phyloP scores from a whole-genome alignment of 202 grass and related monocot genomes.

The Tripidium arundinaceum region DNA sequence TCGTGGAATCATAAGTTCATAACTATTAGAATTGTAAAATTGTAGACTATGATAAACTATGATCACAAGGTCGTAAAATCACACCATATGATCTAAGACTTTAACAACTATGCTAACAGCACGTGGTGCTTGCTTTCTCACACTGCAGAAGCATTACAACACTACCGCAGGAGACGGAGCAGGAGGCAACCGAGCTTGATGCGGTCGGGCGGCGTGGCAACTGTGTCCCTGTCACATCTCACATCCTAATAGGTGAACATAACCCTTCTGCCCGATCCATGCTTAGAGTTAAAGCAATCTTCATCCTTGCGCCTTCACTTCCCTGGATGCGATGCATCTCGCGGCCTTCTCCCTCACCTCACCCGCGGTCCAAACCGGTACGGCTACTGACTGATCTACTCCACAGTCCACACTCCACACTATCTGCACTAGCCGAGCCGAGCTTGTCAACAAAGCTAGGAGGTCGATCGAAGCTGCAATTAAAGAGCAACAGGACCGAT shows the following conservation, averaged over 20 bases:
- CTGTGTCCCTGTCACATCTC: background rate
- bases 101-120: background rate
- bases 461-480: background rate
- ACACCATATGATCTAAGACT: too few species aligned
- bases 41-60: background rate
- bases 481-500: too few species aligned
- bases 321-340: background rate
- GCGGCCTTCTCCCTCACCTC: background rate
- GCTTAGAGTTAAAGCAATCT: constrained; percentile 26
- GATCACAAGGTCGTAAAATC: too few species aligned
- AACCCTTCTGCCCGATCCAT: background rate
- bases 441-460: too few species aligned
- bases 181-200: background rate
- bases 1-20: too few species aligned
- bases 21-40: background rate
- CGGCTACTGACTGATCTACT: background rate
- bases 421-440: background rate
- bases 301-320: background rate
- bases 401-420: background rate
- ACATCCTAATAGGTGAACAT: background rate
- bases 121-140: too few species aligned
- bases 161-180: too few species aligned
- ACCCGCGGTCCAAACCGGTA: background rate
- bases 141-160: too few species aligned
- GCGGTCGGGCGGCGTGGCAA: background rate